Evolutionary conservation across 345 rosid genomes (phyloP).

Genomic region (Gynandropsis gynandra): DNA sequence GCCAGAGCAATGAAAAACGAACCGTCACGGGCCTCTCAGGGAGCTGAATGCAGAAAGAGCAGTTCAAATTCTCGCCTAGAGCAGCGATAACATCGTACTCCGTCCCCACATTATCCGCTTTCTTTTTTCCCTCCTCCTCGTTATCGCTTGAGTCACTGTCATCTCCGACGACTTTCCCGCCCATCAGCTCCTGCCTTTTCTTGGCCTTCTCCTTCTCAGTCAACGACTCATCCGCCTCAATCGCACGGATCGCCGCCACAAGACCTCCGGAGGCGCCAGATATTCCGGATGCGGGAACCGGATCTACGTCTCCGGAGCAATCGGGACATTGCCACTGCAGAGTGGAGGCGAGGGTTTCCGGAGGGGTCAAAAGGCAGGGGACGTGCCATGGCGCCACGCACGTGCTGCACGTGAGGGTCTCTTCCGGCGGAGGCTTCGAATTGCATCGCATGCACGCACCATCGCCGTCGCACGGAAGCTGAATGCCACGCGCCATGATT

Average conservation of each 20-base stretch:
- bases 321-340: conserved; percentile 49
- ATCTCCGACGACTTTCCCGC: conserved; percentile 29
- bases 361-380: conserved; percentile 32
- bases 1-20: conserved; percentile 10
- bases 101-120: neutral
- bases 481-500: conserved; percentile 30
- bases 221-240: conserved; percentile 41
- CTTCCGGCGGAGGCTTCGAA: conserved; percentile 32
- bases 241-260: conserved; percentile 43
- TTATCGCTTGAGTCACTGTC: neutral
- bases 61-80: conserved; percentile 34
- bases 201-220: conserved; percentile 48
- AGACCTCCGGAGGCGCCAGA: conserved; percentile 26
- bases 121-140: conserved; percentile 20
- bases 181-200: conserved; percentile 44
- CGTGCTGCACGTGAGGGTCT: conserved; percentile 40
- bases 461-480: conserved; percentile 54
- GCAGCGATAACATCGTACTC: conserved; percentile 28
- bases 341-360: conserved; percentile 33
- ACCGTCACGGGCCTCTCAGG: conserved; percentile 79
- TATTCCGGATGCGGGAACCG: conserved; percentile 2
- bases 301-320: conserved; percentile 28
- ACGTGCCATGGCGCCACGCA: conserved; percentile 64
- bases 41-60: conserved; percentile 52
- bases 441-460: conserved; percentile 53